Percentiles rank a stretch among this genome's conserved stretches.
Evolutionary conservation across 768 basidiomycete species (phyloP).

Genomic region (Macrolepiota dolichaula): DNA sequence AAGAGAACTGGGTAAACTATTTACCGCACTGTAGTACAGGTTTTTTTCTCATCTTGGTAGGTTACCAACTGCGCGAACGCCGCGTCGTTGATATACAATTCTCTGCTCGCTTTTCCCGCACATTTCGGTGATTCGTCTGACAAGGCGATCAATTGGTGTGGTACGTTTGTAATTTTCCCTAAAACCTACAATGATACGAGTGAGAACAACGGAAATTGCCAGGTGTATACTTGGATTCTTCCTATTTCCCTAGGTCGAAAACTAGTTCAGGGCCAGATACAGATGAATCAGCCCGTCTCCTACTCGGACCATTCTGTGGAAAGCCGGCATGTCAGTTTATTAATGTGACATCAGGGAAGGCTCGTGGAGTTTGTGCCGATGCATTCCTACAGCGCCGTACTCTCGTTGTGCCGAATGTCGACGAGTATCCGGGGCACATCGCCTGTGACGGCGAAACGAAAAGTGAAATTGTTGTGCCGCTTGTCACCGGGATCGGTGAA

Average conservation of each 20-base stretch:
- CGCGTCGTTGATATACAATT: constrained; percentile 75
- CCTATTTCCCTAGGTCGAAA: constrained; percentile 53
- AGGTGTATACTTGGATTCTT: constrained; percentile 85
- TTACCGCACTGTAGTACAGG: background rate
- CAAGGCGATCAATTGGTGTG: constrained; percentile 89
- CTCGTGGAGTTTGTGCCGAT: constrained; percentile 84
- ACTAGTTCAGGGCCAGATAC: constrained; percentile 15
- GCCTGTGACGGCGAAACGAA: constrained; percentile 90
- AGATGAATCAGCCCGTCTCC: constrained; percentile 33
- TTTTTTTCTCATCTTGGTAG: constrained; percentile 31
- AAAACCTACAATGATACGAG: background rate
- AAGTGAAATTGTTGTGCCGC: constrained; percentile 86
- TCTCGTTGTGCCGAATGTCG: constrained; percentile 74
- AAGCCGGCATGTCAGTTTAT: constrained; percentile 91
- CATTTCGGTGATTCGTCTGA: constrained; percentile 60
- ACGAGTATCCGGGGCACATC: constrained; percentile 86
- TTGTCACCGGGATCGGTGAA: constrained; percentile 40
- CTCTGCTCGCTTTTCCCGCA: constrained; percentile 62
- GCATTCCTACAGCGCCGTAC: constrained; percentile 58
- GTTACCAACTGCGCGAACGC: constrained; percentile 87
- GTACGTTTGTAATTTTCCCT: constrained; percentile 43
- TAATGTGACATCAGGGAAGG: constrained; percentile 45
- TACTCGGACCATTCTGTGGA: constrained; percentile 86
- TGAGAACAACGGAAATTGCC: constrained; percentile 2
- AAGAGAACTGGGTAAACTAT: constrained; percentile 69